These are phyloP conservation scores for Pleoardoris graminearum DNA, from an alignment of 2,329 filamentous ascomycete species.

Conservation along the genomic window DNA sequence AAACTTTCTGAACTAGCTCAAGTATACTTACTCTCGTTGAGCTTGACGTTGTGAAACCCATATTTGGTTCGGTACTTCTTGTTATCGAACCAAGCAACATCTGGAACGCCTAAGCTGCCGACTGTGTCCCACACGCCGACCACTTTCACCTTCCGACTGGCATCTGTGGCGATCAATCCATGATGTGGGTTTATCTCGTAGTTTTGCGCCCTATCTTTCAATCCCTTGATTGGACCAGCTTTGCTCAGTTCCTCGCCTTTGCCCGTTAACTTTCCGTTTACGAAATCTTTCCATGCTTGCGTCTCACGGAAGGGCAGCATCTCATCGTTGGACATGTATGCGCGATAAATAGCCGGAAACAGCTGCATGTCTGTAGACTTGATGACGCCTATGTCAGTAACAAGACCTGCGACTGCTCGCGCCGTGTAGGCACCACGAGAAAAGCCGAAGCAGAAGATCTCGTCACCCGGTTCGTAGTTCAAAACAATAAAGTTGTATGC, in stretches of 20 bases:
- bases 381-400: conserved; percentile 53
- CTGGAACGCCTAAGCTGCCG: conserved; percentile 50
- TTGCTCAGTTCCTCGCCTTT: conserved; percentile 22
- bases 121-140: conserved; percentile 57
- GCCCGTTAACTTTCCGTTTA: conserved; percentile 41
- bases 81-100: conserved; percentile 40
- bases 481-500: conserved; percentile 56
- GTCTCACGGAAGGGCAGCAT: conserved; percentile 31
- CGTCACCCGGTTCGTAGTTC: conserved; percentile 55
- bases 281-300: conserved; percentile 34
- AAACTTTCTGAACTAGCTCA: conserved; percentile 26
- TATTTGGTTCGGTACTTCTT: conserved; percentile 27
- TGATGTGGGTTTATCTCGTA: conserved; percentile 44
- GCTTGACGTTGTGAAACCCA: conserved; percentile 40
- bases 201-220: conserved; percentile 24
- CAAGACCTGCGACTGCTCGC: conserved; percentile 47
- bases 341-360: conserved; percentile 51
- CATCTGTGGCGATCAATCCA: conserved; percentile 21
- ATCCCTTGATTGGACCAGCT: conserved; percentile 26
- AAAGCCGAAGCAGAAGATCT: conserved; percentile 54
- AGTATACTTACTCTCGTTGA: conserved; percentile 37
- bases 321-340: conserved; percentile 36
- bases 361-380: conserved; percentile 49
- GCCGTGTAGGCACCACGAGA: conserved; percentile 54
- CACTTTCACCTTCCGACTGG: conserved; percentile 44